These are phyloP conservation scores for Tinospora cordifolia DNA, from an alignment of 164 flowering plant genomes.

Conservation along the genomic window DNA sequence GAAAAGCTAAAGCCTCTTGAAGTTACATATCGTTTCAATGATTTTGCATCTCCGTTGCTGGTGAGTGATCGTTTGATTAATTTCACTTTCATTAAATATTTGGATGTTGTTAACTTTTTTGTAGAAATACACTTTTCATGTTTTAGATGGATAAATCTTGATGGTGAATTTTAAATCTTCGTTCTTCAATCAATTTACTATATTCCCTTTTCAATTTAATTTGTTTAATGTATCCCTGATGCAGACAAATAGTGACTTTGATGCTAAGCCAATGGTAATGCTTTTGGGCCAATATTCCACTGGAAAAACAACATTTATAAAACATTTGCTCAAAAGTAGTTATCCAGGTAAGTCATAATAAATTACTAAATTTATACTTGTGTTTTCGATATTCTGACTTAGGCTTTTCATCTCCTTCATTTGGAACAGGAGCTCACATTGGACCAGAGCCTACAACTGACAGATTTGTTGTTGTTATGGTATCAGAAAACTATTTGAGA, in stretches of 20 bases:
- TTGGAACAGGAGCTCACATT: slow-evolving; percentile 75
- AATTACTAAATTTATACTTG: slow-evolving; percentile 5
- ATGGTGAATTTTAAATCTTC: neutral
- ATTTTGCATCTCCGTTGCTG: slow-evolving; percentile 85
- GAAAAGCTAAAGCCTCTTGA: slow-evolving; percentile 91
- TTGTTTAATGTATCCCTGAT: slow-evolving; percentile 4
- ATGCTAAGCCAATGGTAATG: slow-evolving; percentile 99
- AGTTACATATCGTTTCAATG: slow-evolving; percentile 72
- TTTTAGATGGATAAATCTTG: neutral
- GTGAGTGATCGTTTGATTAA: slow-evolving; percentile 32
- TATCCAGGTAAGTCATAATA: slow-evolving; percentile 67
- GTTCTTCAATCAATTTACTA: neutral
- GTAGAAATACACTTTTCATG: too few species aligned
- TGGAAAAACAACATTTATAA: slow-evolving; percentile 98
- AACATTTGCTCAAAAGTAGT: slow-evolving; percentile 61
- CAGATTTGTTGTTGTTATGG: slow-evolving; percentile 96
- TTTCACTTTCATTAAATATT: neutral
- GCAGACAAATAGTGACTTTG: slow-evolving; percentile 95
- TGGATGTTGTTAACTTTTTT: too few species aligned
- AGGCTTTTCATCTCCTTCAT: slow-evolving; percentile 4
- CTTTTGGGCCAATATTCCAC: slow-evolving; percentile 98
- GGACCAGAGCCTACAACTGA: slow-evolving; percentile 99
- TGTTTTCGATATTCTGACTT: neutral
- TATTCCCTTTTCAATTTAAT: neutral
- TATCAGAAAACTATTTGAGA: slow-evolving; percentile 18